Evolutionary conservation across 2,329 filamentous ascomycete genomes (phyloP), one percentile per base, ranked within the genome.

Genomic region (Penicillium nordicum): DNA sequence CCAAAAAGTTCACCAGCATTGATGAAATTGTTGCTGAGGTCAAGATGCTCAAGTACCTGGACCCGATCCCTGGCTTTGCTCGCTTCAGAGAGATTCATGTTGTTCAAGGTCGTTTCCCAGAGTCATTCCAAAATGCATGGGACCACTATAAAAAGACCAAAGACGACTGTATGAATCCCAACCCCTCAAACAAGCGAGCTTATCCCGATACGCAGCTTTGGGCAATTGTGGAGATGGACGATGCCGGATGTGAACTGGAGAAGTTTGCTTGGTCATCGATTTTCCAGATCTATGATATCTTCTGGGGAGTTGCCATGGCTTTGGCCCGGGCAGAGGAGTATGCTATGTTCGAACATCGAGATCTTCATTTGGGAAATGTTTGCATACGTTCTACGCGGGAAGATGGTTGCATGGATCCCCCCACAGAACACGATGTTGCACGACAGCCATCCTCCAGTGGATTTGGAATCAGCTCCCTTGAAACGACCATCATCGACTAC

Each of bases 401-500:
- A 40, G 63, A 71, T 51, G 67, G 67, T 9, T 57, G 61, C 48
- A 71, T 73, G 67, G 65, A 74, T 11, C 65, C 72, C 30, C 68
- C 72, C 5, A 65, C 69, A 3, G 66, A 72, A 36, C 53, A 70
- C 16, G 67, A 71, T 2, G 59, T 72, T 38, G 65, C 64, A 18
- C 60, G 66, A 21, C 63, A 70, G 12, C 58, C 66, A n/a, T 70
- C 70, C 18, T 67, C 69, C 2, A 71, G 79, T 56, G 73, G 73
- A 21, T 73, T 86, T 25, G 78, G 79, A 2, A 77, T 83, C 55
- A 83, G 82, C 14, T 76, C 76, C 1, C 71, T 87, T 4, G 82
- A 85, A 62, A 84, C 84, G 1, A 87, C 85, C 0, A 79, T 88
- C 25, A 88, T 88, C 62, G 85, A 88, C 68, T 88, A 88, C 69